A percentile compares a stretch with the other conserved stretches of the same genome.
These are phyloP conservation scores for Arctium lappa DNA, from an alignment of 129 eudicot genomes.

Conservation along the genomic window DNA sequence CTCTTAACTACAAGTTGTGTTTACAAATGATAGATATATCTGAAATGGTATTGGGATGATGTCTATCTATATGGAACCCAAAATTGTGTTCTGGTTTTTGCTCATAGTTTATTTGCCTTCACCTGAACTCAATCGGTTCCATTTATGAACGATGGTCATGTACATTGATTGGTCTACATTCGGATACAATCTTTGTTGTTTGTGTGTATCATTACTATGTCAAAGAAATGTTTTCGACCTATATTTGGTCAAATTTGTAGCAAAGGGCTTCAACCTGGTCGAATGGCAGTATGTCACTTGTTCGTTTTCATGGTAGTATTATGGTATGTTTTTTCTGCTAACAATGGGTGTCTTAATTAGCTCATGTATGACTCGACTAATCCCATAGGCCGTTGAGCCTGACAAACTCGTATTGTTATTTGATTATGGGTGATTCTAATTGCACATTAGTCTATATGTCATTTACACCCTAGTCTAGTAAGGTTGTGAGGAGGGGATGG, in stretches of 20 bases:
- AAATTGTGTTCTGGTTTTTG: constrained; percentile 7
- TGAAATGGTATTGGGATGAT: neutral
- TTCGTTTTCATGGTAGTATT: neutral
- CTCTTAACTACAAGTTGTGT: neutral
- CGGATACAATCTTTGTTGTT: neutral
- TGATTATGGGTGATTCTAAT: too few relatives aligned
- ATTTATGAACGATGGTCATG: neutral
- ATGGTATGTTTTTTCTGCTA: neutral
- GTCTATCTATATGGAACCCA: neutral
- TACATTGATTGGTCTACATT: neutral
- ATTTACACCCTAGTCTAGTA: too few relatives aligned
- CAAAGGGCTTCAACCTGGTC: neutral
- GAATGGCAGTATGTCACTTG: neutral
- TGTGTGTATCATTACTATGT: neutral
- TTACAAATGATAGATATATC: neutral
- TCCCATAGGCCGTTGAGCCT: neutral
- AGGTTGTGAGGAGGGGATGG: too few relatives aligned
- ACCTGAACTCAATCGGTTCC: neutral
- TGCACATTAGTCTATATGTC: too few relatives aligned
- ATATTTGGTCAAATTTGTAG: neutral
- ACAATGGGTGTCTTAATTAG: neutral
- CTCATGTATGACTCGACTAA: neutral
- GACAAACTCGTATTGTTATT: neutral
- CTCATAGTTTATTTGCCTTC: constrained; percentile 3
- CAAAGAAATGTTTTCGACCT: neutral